Evolutionary conservation across 345 rosid species (phyloP), one percentile per base, ranked within the genome.

Genomic region (Populus pruinosa): DNA sequence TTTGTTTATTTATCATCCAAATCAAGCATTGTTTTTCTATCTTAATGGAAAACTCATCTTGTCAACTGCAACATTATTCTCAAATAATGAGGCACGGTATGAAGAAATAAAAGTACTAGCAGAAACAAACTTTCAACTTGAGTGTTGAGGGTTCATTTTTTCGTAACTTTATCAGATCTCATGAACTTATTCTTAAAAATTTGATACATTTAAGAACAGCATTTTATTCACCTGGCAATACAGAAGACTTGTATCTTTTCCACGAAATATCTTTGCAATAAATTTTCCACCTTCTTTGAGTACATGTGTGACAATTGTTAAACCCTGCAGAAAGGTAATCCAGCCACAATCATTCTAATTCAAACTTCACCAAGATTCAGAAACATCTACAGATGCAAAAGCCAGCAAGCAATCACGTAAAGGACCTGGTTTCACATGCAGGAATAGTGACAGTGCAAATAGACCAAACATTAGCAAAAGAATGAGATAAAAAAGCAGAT

Each of bases 221-320:
- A 47, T 41, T 17, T 47, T 77, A 78, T 73, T 76, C 82, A 96
- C 96, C 93, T 96, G 98, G 86, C 95, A 89, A 75, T 93, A 96
- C 36, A 96, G 87, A 63, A 96, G 98, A 86, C 94, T 91, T 8
- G 99, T 93, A 89, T 96, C 99, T 82, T 96, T 96, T 77, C 99
- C 99, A n/a, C 98, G 95, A 82, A 96, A 96, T 81, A 96, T 92
- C 82, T 93, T 96, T 10, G 99, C 92, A 25, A 96, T 90, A 76
- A 93, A 93, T 80, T 88, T 92, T 47, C 98, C 99, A 82, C 97
- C 98, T 87, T 87, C 92, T 89, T 87, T 88, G 74, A 92, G 98
- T 36, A 96, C 76, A 84, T 92, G 98, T 47, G 95, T 83, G 71
- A 92, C 98, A 83, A 93, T 88, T 1, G 99, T 96, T 82, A 93